phyloP scores from a whole-genome alignment of 1,139 yeast genomes.

The Protomyces inundatus region DNA sequence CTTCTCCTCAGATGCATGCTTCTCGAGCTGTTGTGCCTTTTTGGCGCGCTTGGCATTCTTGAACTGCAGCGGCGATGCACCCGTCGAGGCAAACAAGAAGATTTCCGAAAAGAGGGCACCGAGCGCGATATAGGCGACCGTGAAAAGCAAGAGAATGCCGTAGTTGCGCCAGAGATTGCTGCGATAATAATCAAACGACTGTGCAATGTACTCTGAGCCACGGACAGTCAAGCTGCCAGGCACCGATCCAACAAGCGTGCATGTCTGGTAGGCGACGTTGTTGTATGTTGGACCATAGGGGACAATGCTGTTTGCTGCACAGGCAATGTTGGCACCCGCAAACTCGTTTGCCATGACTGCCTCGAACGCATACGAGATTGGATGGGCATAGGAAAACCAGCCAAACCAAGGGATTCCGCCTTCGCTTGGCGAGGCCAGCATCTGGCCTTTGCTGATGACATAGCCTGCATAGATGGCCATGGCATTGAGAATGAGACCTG shows the following conservation, averaged over 20 bases:
- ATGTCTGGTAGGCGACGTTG: conserved; percentile 46
- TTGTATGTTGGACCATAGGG: conserved; percentile 53
- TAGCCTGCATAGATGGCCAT: conserved; percentile 67
- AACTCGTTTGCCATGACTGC: conserved; percentile 62
- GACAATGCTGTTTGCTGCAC: conserved; percentile 41
- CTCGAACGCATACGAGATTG: conserved; percentile 55
- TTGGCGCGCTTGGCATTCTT: conserved; percentile 12
- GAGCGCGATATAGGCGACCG: conserved; percentile 48
- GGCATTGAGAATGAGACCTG: conserved; percentile 56
- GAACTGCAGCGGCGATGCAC: conserved; percentile 22
- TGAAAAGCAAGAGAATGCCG: conserved; percentile 60
- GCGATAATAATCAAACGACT: conserved; percentile 48
- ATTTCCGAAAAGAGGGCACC: conserved; percentile 49
- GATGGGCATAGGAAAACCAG: conserved; percentile 72
- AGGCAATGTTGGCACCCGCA: conserved; percentile 44
- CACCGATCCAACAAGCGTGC: conserved; percentile 58
- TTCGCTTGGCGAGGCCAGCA: conserved; percentile 38
- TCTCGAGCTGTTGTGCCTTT: conserved; percentile 7
- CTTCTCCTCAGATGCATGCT: conserved; percentile 4
- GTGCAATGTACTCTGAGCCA: conserved; percentile 56
- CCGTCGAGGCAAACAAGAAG: conserved; percentile 32
- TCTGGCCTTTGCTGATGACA: conserved; percentile 47
- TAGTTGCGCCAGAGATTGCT: conserved; percentile 77
- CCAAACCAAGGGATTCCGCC: conserved; percentile 55
- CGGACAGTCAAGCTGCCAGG: conserved; percentile 52